Percentiles rank a stretch among this genome's conserved stretches.
phyloP scores from a whole-genome alignment of 2,329 filamentous ascomycete species.

The Dactylellina sp. region DNA sequence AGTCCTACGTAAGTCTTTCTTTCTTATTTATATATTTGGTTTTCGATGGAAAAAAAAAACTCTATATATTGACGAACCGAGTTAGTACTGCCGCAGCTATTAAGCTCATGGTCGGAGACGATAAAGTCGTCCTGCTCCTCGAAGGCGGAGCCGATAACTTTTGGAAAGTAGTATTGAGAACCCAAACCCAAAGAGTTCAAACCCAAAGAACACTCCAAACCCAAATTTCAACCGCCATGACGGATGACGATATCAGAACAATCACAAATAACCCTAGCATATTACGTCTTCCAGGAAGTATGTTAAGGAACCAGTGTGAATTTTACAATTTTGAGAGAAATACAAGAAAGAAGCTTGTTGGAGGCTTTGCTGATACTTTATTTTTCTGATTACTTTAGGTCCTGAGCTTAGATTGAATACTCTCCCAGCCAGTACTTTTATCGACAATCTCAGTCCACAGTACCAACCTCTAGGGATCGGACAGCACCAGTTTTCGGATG shows the following conservation, averaged over 20 bases:
- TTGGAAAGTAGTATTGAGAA: neutral
- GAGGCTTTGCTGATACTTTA: neutral
- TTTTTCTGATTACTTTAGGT: neutral
- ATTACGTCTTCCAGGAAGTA: constrained; percentile 14
- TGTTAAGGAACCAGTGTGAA: too few relatives aligned
- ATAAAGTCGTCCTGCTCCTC: constrained; percentile 34
- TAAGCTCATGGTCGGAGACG: constrained; percentile 5
- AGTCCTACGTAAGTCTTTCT: constrained; percentile 37
- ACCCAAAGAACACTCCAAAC: neutral
- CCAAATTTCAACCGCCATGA: neutral
- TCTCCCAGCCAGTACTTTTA: neutral
- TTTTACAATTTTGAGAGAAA: too few relatives aligned
- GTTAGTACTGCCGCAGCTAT: constrained; percentile 21
- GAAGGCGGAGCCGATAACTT: constrained; percentile 33
- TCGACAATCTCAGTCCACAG: constrained; percentile 7
- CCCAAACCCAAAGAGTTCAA: neutral
- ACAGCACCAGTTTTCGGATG: constrained; percentile 1
- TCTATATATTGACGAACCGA: neutral
- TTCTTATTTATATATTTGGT: neutral
- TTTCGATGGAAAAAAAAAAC: too few relatives aligned
- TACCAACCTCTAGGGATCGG: constrained; percentile 9
- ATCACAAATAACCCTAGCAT: constrained; percentile 22
- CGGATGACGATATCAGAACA: neutral
- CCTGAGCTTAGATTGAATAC: constrained; percentile 4
- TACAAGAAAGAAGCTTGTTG: too few relatives aligned